These are phyloP conservation scores for Tricholoma saponaceum DNA, from an alignment of 768 basidiomycete genomes.

Conservation along the genomic window DNA sequence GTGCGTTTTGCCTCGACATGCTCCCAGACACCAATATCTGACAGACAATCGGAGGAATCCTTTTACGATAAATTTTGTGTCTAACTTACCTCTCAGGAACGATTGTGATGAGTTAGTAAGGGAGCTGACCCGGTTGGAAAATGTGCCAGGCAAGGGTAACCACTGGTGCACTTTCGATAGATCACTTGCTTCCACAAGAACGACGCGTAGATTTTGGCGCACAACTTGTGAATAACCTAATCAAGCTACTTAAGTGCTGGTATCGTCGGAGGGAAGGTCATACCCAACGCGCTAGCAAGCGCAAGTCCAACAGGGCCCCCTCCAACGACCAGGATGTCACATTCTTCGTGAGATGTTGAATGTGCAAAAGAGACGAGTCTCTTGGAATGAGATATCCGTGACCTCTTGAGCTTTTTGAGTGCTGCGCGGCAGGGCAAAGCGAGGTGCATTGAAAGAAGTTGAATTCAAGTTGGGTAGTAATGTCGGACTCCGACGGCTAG, in stretches of 20 bases:
- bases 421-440: not conserved
- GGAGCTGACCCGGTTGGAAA: slow-evolving; percentile 84
- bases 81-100: slow-evolving; percentile 57
- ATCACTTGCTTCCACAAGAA: slow-evolving; percentile 81
- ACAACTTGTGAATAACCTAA: slow-evolving; percentile 52
- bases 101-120: slow-evolving; percentile 70
- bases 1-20: slow-evolving; percentile 68
- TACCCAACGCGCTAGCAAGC: slow-evolving; percentile 83
- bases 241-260: not conserved
- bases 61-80: not conserved
- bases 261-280: slow-evolving; percentile 13
- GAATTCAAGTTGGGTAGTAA: too few species aligned
- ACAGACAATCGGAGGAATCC: not conserved
- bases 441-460: slow-evolving; percentile 1
- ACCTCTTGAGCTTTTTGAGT: not conserved
- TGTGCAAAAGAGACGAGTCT: slow-evolving; percentile 7
- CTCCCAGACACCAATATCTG: slow-evolving; percentile 84
- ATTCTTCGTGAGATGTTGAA: slow-evolving; percentile 37
- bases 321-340: slow-evolving; percentile 91
- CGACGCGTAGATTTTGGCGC: slow-evolving; percentile 53
- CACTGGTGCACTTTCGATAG: slow-evolving; percentile 66
- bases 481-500: not conserved
- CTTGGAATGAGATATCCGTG: not conserved
- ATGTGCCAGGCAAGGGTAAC: slow-evolving; percentile 49
- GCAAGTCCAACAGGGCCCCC: slow-evolving; percentile 92